phyloP scores from a whole-genome alignment of 768 basidiomycete genomes.

The Boletus eberwhitei region DNA sequence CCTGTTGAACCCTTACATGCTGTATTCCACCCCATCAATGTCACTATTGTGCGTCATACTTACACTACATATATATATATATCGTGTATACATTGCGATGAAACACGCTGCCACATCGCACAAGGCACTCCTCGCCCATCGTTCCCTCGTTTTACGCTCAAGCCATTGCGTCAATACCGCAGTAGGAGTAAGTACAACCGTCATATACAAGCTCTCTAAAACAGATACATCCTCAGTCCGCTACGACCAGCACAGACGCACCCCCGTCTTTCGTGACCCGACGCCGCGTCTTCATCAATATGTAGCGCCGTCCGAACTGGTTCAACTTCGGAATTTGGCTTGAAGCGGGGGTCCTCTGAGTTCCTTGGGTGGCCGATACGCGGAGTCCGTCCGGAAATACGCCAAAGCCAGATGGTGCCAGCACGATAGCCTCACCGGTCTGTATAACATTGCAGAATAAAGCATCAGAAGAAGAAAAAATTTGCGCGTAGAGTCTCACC shows the following conservation, averaged over 20 bases:
- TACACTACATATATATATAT: slow-evolving; percentile 4
- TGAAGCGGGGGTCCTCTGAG: not conserved
- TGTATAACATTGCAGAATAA: slow-evolving; percentile 22
- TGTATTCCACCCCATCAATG: slow-evolving; percentile 17
- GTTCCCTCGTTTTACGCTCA: not conserved
- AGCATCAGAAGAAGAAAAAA: not conserved
- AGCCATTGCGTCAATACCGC: not conserved
- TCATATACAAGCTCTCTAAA: not conserved
- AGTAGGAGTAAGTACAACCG: not conserved
- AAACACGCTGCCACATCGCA: not conserved
- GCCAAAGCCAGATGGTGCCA: slow-evolving; percentile 62
- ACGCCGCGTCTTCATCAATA: slow-evolving; percentile 58
- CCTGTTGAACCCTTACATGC: slow-evolving; percentile 10
- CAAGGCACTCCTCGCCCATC: not conserved
- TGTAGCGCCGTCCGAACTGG: slow-evolving; percentile 55
- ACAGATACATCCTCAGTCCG: slow-evolving; percentile 3
- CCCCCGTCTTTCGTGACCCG: slow-evolving; percentile 66
- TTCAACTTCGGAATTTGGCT: slow-evolving; percentile 32
- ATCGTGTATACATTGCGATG: not conserved
- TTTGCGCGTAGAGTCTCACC: slow-evolving; percentile 34
- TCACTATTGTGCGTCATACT: slow-evolving; percentile 13
- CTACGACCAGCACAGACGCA: slow-evolving; percentile 48
- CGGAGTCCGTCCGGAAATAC: slow-evolving; percentile 31
- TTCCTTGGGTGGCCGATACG: not conserved
- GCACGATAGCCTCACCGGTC: slow-evolving; percentile 71